phyloP scores from a whole-genome alignment of 805 yeast species.

The Starmerella floricola region DNA sequence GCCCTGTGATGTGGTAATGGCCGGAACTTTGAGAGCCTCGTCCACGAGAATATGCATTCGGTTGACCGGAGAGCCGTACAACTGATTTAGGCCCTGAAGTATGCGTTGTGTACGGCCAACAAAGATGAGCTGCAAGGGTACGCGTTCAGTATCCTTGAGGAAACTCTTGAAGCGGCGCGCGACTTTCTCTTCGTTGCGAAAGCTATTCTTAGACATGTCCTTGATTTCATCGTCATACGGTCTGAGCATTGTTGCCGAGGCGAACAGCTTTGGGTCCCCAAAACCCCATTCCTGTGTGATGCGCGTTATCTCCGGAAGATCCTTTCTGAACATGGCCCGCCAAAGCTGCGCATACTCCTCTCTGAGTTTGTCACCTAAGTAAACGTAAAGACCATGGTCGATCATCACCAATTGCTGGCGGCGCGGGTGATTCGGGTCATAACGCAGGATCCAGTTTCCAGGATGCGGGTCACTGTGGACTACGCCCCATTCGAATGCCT shows the following conservation, averaged over 20 bases:
- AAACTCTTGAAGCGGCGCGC: constrained; percentile 43
- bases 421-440: constrained; percentile 11
- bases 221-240: constrained; percentile 30
- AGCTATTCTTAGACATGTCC: constrained; percentile 28
- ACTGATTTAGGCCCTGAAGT: constrained; percentile 55
- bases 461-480: constrained; percentile 76
- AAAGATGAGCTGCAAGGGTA: constrained; percentile 56
- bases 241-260: constrained; percentile 42
- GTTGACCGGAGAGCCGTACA: constrained; percentile 62
- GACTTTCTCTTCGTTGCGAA: constrained; percentile 34
- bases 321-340: constrained; percentile 46
- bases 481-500: constrained; percentile 53
- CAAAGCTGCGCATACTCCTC: constrained; percentile 49
- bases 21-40: constrained; percentile 34
- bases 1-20: not conserved
- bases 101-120: constrained; percentile 62
- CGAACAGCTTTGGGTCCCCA: constrained; percentile 49
- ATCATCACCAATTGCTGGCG: constrained; percentile 44
- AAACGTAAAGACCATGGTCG: constrained; percentile 65
- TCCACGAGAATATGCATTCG: constrained; percentile 50
- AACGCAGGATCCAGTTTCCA: constrained; percentile 55
- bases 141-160: constrained; percentile 48
- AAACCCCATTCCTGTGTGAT: constrained; percentile 58
- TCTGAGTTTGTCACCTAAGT: constrained; percentile 40
- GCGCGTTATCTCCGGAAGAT: constrained; percentile 36